Conservation (phyloP, 352 stramenopile genomes). For the Phytophthora litchii region DNA sequence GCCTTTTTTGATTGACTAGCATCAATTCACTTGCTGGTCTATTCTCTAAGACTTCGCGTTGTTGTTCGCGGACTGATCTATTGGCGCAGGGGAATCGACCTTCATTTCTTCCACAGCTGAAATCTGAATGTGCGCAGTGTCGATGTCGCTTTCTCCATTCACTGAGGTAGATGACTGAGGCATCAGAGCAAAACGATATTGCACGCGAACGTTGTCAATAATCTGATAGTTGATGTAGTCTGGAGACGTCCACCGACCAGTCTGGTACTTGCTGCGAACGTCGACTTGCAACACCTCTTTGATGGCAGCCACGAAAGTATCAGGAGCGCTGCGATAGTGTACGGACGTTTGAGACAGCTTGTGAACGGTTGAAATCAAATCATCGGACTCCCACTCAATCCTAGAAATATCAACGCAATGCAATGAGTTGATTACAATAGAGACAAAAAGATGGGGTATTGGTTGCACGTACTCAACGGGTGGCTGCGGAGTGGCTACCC, state of each 20-base stretch:
- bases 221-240: conserved; percentile 50
- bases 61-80: background rate
- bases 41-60: background rate
- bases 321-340: conserved; percentile 45
- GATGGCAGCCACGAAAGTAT: conserved; percentile 50
- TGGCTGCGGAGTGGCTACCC: conserved; percentile 48
- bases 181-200: conserved; percentile 49
- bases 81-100: background rate
- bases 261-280: conserved; percentile 81
- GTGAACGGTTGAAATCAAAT: conserved; percentile 32
- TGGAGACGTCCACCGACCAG: conserved; percentile 45
- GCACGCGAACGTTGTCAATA: conserved; percentile 60
- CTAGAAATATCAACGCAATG: conserved; percentile 11
- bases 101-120: conserved; percentile 37
- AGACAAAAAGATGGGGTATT: background rate
- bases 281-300: conserved; percentile 75
- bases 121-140: conserved; percentile 36
- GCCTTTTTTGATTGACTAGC: conserved; percentile 14
- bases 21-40: background rate
- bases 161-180: background rate
- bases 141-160: conserved; percentile 13
- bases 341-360: conserved; percentile 45
- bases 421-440: background rate
- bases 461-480: conserved; percentile 40
- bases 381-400: conserved; percentile 52